Base-by-base conservation (phyloP, 108 stramenopile species). In the Heterococcus sp. region DNA sequence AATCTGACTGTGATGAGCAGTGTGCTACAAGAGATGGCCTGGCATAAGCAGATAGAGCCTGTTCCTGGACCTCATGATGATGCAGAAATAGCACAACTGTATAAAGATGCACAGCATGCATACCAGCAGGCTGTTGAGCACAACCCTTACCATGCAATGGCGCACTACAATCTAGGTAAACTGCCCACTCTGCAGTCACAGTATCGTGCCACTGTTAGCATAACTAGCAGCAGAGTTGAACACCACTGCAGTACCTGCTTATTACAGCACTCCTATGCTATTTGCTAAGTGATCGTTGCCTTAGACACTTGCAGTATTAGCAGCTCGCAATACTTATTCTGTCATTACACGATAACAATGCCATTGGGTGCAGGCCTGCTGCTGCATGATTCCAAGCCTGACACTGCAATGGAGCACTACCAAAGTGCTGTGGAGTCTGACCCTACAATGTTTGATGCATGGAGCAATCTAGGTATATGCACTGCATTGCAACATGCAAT, bases 71-170 rank as follows among this genome's bases (percentile, higher is more conserved):
- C n/a, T n/a, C n/a, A n/a, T n/a, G n/a, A n/a, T n/a, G n/a, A 58
- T 8, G 21, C 46, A 21, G 46, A 58, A 21, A 14, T 21, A 21
- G 14, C 21, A 21, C 46, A 21, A 21, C 46, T 58, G 46, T 21
- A 14, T 8, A 21, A 58, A 21, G 46, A 58, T 8, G 46, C 46
- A 14, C 14, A 14, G 46, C 46, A 58, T 8, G 46, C 46, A 21
- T 71, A 69, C 33, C 40, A 37, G 36, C 64, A 38, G 26, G 77
- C 77, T 21, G 69, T 78, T 21, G 36, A 37, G 32, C 70, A 69
- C 3, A 78, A 78, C 27, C 77, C 77, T 0, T 78, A 78, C 58
- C 77, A 78, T 63, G 68, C 77, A 1, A 69, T 78, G 69, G 77
- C 77, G 0, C 65, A 67, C 77, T 78, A 46, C 34, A 78, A 78